Evolutionary conservation across 2,329 filamentous ascomycete species (phyloP).

Genomic region (Aspergillus melleus): DNA sequence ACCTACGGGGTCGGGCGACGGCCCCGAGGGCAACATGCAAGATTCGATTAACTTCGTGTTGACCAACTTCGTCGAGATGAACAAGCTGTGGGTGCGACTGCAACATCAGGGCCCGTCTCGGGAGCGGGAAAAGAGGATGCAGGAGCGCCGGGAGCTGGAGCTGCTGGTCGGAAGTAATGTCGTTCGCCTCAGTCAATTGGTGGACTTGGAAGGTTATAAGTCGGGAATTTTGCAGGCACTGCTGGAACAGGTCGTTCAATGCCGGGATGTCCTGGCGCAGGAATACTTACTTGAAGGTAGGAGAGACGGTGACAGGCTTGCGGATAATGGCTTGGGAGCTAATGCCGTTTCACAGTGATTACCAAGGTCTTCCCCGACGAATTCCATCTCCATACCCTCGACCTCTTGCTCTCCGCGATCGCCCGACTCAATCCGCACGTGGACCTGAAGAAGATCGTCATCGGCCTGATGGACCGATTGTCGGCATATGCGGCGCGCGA

Average conservation of each 20-base stretch:
- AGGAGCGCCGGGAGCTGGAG: conserved; percentile 93
- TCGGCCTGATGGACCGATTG: conserved; percentile 93
- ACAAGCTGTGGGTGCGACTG: conserved; percentile 96
- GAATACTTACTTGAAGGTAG: conserved; percentile 87
- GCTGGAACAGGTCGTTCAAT: conserved; percentile 96
- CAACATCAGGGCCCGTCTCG: conserved; percentile 97
- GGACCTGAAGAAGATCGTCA: conserved; percentile 96
- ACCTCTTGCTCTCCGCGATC: conserved; percentile 91
- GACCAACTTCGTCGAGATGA: conserved; percentile 99
- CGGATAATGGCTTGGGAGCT: conserved; percentile 6
- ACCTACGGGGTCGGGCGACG: conserved; percentile 78
- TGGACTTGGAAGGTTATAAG: conserved; percentile 94
- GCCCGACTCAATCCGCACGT: conserved; percentile 92
- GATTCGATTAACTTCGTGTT: conserved; percentile 98
- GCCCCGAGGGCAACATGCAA: conserved; percentile 90
- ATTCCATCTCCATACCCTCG: conserved; percentile 94
- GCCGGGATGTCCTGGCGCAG: conserved; percentile 92
- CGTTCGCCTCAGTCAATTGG: conserved; percentile 89
- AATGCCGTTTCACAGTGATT: conserved; percentile 63
- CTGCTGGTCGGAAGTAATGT: conserved; percentile 95
- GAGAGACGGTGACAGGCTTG: neutral
- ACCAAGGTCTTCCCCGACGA: conserved; percentile 99
- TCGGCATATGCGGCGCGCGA: conserved; percentile 94
- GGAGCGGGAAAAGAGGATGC: conserved; percentile 88
- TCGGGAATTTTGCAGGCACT: conserved; percentile 83